Evolutionary conservation across 2,329 filamentous ascomycete species (phyloP).

Genomic region (Westerdykella sp.): DNA sequence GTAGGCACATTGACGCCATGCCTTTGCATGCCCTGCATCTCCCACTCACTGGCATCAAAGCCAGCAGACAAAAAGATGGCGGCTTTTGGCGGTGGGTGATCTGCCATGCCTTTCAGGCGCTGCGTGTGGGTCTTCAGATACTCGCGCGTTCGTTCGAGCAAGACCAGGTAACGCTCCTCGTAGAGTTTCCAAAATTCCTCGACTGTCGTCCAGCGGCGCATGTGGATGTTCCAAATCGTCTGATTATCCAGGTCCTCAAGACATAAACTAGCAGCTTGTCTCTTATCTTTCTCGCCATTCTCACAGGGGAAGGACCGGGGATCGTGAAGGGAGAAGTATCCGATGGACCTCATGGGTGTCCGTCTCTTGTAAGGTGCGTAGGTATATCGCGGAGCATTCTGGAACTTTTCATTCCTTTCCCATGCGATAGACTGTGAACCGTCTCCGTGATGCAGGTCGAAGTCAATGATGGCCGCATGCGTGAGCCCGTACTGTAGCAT

Average conservation of each 20-base stretch:
- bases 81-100: conserved; percentile 62
- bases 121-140: conserved; percentile 71
- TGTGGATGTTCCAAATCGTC: conserved; percentile 91
- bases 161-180: conserved; percentile 64
- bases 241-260: conserved; percentile 92
- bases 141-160: conserved; percentile 73
- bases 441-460: conserved; percentile 39
- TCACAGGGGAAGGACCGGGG: conserved; percentile 99
- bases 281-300: conserved; percentile 84
- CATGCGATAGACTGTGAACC: conserved; percentile 94
- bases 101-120: conserved; percentile 52
- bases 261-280: conserved; percentile 88
- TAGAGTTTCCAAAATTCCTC: conserved; percentile 88
- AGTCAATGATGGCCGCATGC: conserved; percentile 67
- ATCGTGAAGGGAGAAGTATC: conserved; percentile 94
- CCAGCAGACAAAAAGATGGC: conserved; percentile 94
- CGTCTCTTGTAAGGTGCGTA: conserved; percentile 65
- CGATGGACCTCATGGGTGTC: conserved; percentile 59
- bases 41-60: conserved; percentile 95
- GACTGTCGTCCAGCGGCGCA: conserved; percentile 77
- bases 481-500: conserved; percentile 78
- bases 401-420: conserved; percentile 73
- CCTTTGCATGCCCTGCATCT: conserved; percentile 86
- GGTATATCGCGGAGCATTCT: conserved; percentile 60
- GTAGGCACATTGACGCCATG: conserved; percentile 95